Evolutionary conservation across 768 basidiomycete species (phyloP).

Genomic region (Fistulinella prunicolor): DNA sequence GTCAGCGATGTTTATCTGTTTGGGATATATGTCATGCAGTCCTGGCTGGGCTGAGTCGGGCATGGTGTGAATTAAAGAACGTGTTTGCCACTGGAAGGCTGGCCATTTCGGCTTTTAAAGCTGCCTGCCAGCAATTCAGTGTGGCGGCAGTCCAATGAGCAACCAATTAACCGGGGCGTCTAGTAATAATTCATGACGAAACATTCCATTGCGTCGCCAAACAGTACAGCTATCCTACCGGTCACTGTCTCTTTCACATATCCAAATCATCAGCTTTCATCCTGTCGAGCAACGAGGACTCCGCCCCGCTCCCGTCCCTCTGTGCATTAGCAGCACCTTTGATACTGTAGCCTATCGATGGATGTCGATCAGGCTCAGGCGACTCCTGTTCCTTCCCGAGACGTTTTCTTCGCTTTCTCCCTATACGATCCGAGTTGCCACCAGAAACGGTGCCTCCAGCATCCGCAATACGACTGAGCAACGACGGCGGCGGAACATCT

Average conservation of each 20-base stretch:
- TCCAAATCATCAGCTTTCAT: conserved; percentile 26
- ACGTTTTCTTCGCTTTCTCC: conserved; percentile 20
- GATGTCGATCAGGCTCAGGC: conserved; percentile 32
- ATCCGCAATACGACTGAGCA: conserved; percentile 43
- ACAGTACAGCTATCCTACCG: conserved; percentile 21
- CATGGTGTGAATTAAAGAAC: conserved; percentile 1
- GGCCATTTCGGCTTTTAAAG: too few relatives aligned
- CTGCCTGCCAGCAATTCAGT: too few relatives aligned
- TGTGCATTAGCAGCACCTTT: conserved; percentile 48
- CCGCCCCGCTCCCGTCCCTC: conserved; percentile 16
- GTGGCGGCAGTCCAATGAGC: too few relatives aligned
- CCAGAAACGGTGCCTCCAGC: conserved; percentile 15
- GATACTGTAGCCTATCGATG: conserved; percentile 48
- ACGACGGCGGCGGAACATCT: conserved; percentile 34
- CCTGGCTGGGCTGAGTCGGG: neutral
- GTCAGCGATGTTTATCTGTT: conserved; percentile 34
- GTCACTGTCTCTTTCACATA: conserved; percentile 27
- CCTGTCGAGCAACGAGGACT: conserved; percentile 37
- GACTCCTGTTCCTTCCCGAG: conserved; percentile 17
- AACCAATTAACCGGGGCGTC: too few relatives aligned
- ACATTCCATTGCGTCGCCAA: conserved; percentile 11
- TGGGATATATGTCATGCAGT: conserved; percentile 13
- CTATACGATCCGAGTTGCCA: conserved; percentile 17
- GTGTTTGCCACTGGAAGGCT: too few relatives aligned
- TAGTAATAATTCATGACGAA: too few relatives aligned